These are phyloP conservation scores for Tylopilus rubrobrunneus DNA, from an alignment of 768 basidiomycete species.

Conservation along the genomic window DNA sequence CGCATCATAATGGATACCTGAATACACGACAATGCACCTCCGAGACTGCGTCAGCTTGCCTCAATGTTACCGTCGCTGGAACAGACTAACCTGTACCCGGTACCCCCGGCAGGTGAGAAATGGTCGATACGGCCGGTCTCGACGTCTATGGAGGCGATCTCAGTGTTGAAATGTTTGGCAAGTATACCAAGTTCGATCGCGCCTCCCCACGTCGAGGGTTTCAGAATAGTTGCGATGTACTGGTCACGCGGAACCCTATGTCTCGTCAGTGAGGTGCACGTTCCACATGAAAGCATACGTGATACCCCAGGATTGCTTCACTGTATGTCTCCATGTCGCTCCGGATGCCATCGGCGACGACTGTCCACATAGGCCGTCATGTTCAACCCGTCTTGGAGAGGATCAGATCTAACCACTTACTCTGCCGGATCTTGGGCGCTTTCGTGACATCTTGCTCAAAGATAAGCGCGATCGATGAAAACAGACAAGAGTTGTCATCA, in stretches of 20 bases:
- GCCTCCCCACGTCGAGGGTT: conserved; percentile 86
- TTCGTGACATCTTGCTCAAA: conserved; percentile 81
- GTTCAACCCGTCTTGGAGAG: background rate
- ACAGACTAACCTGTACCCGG: conserved; percentile 27
- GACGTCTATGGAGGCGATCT: conserved; percentile 89
- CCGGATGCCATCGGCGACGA: conserved; percentile 80
- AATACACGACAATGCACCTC: conserved; percentile 82
- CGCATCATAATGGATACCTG: conserved; percentile 96
- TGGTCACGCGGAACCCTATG: conserved; percentile 52
- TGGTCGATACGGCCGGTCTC: conserved; percentile 87
- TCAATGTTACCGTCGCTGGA: background rate
- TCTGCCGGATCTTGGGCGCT: conserved; percentile 65
- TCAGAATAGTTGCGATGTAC: conserved; percentile 80
- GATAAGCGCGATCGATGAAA: conserved; percentile 79
- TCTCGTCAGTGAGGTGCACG: background rate
- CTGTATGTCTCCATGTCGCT: conserved; percentile 68
- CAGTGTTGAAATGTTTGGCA: conserved; percentile 74
- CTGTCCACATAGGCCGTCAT: conserved; percentile 36
- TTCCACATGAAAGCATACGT: conserved; percentile 1
- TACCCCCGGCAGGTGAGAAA: conserved; percentile 47
- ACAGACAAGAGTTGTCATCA: conserved; percentile 97
- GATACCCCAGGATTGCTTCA: conserved; percentile 84
- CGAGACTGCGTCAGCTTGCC: conserved; percentile 8
- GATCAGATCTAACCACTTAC: conserved; percentile 38
- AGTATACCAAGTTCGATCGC: conserved; percentile 91